These are phyloP conservation scores for Rhizopus stolonifer DNA, from an alignment of 371 early-diverging fungal species.

Conservation along the genomic window DNA sequence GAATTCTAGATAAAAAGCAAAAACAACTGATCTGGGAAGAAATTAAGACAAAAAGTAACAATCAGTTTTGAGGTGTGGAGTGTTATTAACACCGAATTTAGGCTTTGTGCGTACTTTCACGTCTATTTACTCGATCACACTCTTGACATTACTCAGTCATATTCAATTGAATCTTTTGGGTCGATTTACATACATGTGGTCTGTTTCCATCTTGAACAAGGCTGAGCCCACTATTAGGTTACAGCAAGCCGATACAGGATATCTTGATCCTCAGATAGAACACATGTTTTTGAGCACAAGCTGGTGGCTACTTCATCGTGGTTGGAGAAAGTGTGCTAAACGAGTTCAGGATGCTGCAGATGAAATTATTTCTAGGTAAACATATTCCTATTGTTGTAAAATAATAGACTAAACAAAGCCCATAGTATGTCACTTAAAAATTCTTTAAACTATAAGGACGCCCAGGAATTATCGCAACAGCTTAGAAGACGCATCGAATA, in stretches of 20 bases:
- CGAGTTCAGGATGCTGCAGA: slow-evolving; percentile 69
- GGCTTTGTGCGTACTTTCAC: slow-evolving; percentile 82
- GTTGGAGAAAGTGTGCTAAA: slow-evolving; percentile 75
- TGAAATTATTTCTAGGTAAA: slow-evolving; percentile 63
- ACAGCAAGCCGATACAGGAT: slow-evolving; percentile 40
- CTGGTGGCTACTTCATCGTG: slow-evolving; percentile 92
- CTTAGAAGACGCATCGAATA: slow-evolving; percentile 36
- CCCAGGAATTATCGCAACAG: slow-evolving; percentile 24
- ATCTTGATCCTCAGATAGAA: slow-evolving; percentile 62
- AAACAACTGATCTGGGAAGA: slow-evolving; percentile 87
- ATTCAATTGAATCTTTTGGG: slow-evolving; percentile 91
- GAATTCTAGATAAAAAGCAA: slow-evolving; percentile 47
- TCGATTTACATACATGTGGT: slow-evolving; percentile 87
- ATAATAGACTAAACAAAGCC: not conserved
- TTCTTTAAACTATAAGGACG: slow-evolving; percentile 30
- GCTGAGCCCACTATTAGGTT: slow-evolving; percentile 52
- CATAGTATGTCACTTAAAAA: slow-evolving; percentile 36
- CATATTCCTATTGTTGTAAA: slow-evolving; percentile 1
- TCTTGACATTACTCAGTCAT: slow-evolving; percentile 80
- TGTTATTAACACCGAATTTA: slow-evolving; percentile 17
- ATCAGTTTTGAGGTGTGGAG: not conserved
- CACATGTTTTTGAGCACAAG: slow-evolving; percentile 83
- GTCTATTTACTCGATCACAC: slow-evolving; percentile 76
- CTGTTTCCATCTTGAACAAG: slow-evolving; percentile 64
- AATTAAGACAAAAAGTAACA: slow-evolving; percentile 77